Conservation (phyloP, 768 basidiomycete species). For the Panaeolus cyanescens region DNA sequence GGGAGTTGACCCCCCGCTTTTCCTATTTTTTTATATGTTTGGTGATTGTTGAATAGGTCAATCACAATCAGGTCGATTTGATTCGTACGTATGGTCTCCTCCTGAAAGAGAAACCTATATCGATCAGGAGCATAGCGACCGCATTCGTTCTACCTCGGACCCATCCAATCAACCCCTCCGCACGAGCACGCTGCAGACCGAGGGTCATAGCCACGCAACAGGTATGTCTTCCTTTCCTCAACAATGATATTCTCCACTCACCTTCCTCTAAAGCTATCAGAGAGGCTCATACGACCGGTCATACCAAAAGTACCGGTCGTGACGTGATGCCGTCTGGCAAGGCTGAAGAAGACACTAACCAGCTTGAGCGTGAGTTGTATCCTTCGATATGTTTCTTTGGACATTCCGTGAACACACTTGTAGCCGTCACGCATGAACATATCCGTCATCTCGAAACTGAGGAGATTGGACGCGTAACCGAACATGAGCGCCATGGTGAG, state of each 20-base stretch:
- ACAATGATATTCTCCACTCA: background rate
- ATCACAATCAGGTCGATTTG: background rate
- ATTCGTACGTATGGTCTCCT: background rate
- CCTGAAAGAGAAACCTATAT: background rate
- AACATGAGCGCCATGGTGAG: constrained; percentile 36
- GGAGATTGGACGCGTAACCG: constrained; percentile 31
- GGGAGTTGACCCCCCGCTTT: background rate
- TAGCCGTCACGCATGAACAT: constrained; percentile 30
- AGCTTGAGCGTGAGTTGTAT: constrained; percentile 18
- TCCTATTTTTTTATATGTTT: no score
- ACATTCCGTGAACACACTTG: background rate
- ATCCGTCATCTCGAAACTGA: constrained; percentile 29
- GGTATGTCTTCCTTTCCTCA: constrained; percentile 5
- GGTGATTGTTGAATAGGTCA: no score
- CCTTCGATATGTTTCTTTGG: background rate
- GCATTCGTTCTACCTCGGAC: background rate
- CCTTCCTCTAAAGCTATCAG: constrained; percentile 6
- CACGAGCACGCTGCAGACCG: background rate
- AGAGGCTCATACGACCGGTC: constrained; percentile 10
- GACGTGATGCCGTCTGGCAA: constrained; percentile 20
- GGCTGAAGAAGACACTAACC: constrained; percentile 19
- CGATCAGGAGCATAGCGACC: background rate
- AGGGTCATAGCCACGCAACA: no score
- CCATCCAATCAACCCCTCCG: background rate
- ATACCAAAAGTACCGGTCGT: constrained; percentile 8